A percentile compares a stretch with the other conserved stretches of the same genome.
These are phyloP conservation scores for Irpex sp. DNA, from an alignment of 1,284 basidiomycete genomes.

Conservation along the genomic window DNA sequence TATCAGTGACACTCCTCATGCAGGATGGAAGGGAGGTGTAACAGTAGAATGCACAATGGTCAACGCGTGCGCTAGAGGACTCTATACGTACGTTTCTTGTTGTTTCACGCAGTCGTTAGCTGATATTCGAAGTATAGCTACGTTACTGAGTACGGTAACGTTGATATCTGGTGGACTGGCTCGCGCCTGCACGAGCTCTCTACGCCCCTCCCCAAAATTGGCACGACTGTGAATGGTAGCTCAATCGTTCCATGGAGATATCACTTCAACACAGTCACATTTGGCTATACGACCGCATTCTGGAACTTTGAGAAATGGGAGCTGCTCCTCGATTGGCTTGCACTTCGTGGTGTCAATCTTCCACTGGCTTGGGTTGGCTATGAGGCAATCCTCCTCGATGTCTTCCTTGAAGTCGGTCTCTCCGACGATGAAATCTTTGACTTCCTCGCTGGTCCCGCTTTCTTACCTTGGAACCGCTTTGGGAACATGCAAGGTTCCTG, in stretches of 20 bases:
- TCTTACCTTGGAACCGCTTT: slow-evolving; percentile 41
- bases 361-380: slow-evolving; percentile 42
- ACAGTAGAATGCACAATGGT: slow-evolving; percentile 27
- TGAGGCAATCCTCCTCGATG: slow-evolving; percentile 35
- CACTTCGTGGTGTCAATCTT: slow-evolving; percentile 39
- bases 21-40: slow-evolving; percentile 14
- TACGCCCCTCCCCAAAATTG: slow-evolving; percentile 28
- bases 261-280: slow-evolving; percentile 43
- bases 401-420: slow-evolving; percentile 37
- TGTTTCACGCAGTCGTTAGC: background rate
- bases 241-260: slow-evolving; percentile 37
- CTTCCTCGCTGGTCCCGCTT: slow-evolving; percentile 39
- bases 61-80: slow-evolving; percentile 27
- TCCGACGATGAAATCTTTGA: slow-evolving; percentile 30
- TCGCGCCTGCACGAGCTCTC: slow-evolving; percentile 35
- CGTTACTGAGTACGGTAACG: slow-evolving; percentile 31
- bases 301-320: slow-evolving; percentile 40
- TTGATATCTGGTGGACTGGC: slow-evolving; percentile 44
- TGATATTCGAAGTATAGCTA: slow-evolving; percentile 26
- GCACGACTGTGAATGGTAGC: slow-evolving; percentile 26
- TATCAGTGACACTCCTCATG: slow-evolving; percentile 19
- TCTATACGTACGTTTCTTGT: slow-evolving; percentile 24
- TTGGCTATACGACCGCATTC: slow-evolving; percentile 39
- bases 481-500: slow-evolving; percentile 42
- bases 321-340: slow-evolving; percentile 43